Conservation (phyloP, 495 filamentous ascomycete genomes). For the Daldinia grandis region DNA sequence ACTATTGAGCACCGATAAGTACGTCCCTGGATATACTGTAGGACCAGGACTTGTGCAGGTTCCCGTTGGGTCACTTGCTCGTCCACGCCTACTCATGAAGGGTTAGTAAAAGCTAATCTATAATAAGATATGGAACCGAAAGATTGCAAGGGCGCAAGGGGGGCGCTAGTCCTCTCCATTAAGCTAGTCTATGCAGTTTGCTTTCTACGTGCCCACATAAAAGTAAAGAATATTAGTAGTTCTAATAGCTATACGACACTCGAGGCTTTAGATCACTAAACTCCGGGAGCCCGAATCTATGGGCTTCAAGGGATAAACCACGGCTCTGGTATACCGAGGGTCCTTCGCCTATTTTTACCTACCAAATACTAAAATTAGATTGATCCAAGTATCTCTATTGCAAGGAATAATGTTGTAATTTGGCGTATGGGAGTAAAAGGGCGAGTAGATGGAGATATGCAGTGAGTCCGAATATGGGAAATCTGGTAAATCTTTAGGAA, state of each 20-base stretch:
- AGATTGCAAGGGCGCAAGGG: background rate
- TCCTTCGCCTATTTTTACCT: background rate
- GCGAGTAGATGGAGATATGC: background rate
- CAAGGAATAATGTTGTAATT: background rate
- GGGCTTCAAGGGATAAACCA: background rate
- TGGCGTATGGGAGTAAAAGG: background rate
- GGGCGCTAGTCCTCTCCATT: background rate
- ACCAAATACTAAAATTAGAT: background rate
- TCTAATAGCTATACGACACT: background rate
- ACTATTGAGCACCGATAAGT: background rate
- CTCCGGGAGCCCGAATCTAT: background rate
- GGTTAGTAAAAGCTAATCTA: background rate
- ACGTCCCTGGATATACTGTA: conserved; percentile 19
- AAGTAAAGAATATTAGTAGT: background rate
- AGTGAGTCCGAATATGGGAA: background rate
- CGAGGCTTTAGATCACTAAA: background rate
- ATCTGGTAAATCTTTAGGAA: too few species aligned
- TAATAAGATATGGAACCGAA: background rate
- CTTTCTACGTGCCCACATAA: background rate
- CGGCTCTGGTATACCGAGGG: background rate
- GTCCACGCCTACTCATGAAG: background rate
- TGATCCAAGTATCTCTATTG: background rate
- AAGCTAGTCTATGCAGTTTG: background rate
- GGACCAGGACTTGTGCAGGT: conserved; percentile 18
- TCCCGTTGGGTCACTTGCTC: conserved; percentile 16